Base-by-base conservation (phyloP, 495 filamentous ascomycete species). In the Trichoderma asperelloides region DNA sequence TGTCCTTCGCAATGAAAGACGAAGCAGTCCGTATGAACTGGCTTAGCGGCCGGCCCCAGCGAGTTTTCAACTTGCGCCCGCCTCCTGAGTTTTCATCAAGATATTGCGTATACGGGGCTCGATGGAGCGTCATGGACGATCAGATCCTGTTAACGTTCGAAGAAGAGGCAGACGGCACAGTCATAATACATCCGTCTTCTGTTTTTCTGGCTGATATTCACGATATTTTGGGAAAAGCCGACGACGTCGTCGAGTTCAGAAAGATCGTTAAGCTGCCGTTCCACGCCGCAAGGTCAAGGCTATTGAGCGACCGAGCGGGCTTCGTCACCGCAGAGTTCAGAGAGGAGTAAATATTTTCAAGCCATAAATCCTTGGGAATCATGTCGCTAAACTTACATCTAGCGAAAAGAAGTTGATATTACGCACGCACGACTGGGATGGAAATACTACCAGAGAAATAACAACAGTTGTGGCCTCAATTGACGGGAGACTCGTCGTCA, bases 61-160 rank as follows among this genome's bases (percentile, higher is more conserved):
- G 55, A 28, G 55, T 60, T 9, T 25, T 60, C 23, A 30, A 27
- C 55, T 30, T 60, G 55, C 55, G 55, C 27, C 55, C 1, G 8
- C 55, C 55, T 60, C 55, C 55, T 13, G 55, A 21, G 4, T 60
- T 60, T 11, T 60, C 55, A 18, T 2, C 2, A 18, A 27, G 4
- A 7, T 16, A 15, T 13, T 21, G 9, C 23, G 6, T 6, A 3
- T 30, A 60, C 30, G 11, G 27, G 12, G 23, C 55, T 25, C 25
- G 30, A 60, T 60, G 55, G 55, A 60, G 55, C 27, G 55, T 60
- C 55, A 60, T 60, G 55, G 55, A 60, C 55, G 55, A 60, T 28
- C 55, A 60, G 21, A 60, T 60, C 23, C 15, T 60, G 55, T 3
- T 60, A 12, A 28, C 23, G 2, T 18, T 60, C 11, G 23, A 23